Percentiles rank a stretch among this genome's conserved stretches.
phyloP scores from a whole-genome alignment of 495 filamentous ascomycete species.

The Amphirosellinia nigrospora region DNA sequence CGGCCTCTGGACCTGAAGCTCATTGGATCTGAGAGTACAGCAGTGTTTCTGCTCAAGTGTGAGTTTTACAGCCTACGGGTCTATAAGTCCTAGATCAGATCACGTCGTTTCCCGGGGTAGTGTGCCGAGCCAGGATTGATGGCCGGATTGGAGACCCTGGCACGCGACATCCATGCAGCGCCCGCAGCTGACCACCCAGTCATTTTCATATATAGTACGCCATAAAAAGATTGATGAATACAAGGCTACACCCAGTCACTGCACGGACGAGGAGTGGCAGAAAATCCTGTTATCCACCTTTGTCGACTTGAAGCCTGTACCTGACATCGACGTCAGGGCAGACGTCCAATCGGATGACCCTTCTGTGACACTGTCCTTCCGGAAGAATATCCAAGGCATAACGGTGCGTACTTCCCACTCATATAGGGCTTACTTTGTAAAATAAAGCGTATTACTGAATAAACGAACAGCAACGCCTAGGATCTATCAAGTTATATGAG shows the following conservation, averaged over 20 bases:
- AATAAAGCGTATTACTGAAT: slow-evolving; percentile 24
- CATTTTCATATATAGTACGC: slow-evolving; percentile 35
- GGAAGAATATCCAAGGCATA: slow-evolving; percentile 54
- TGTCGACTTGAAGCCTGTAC: slow-evolving; percentile 40
- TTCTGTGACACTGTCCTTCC: slow-evolving; percentile 48
- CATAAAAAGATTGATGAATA: slow-evolving; percentile 39
- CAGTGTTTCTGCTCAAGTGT: slow-evolving; percentile 38
- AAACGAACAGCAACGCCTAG: slow-evolving; percentile 67
- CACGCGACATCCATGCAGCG: slow-evolving; percentile 26
- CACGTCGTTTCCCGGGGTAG: background rate
- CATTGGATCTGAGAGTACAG: slow-evolving; percentile 39
- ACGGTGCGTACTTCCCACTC: slow-evolving; percentile 40
- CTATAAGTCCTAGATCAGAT: slow-evolving; percentile 5
- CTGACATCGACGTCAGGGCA: slow-evolving; percentile 51
- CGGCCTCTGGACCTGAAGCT: slow-evolving; percentile 39
- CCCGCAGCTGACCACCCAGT: slow-evolving; percentile 23
- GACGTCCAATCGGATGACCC: slow-evolving; percentile 39
- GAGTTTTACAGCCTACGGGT: slow-evolving; percentile 22
- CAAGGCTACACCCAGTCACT: slow-evolving; percentile 41
- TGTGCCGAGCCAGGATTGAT: slow-evolving; percentile 20
- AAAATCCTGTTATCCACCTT: slow-evolving; percentile 47
- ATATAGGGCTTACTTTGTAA: background rate
- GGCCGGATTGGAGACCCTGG: slow-evolving; percentile 21
- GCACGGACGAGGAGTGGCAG: slow-evolving; percentile 53
- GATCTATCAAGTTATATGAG: slow-evolving; percentile 65